Conservation (phyloP, 805 yeast genomes). For the Pichia scutulata region DNA sequence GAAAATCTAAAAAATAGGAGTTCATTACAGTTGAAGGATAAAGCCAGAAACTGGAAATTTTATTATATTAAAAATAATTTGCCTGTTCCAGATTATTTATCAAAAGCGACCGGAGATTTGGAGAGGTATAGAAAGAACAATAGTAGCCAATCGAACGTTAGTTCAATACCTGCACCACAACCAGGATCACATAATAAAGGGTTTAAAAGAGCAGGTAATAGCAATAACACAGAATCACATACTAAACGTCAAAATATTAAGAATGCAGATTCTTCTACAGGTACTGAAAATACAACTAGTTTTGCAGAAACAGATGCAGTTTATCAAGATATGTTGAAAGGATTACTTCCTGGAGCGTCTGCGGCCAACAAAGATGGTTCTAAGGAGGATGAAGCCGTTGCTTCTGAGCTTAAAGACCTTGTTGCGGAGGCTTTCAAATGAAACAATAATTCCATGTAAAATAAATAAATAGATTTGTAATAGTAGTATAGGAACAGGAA, state of each 20-base stretch:
- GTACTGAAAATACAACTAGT: neutral
- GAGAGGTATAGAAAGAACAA: constrained; percentile 26
- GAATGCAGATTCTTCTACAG: neutral
- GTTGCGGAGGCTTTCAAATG: constrained; percentile 29
- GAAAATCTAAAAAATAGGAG: constrained; percentile 82
- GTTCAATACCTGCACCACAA: neutral
- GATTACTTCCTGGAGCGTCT: constrained; percentile 1
- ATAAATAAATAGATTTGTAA: neutral
- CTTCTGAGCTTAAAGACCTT: constrained; percentile 26
- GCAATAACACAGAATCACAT: neutral
- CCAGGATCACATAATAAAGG: neutral
- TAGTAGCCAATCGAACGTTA: neutral
- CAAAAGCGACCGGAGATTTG: constrained; percentile 81
- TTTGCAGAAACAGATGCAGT: constrained; percentile 10
- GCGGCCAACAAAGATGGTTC: neutral
- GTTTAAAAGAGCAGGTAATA: neutral
- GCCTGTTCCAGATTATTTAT: constrained; percentile 72
- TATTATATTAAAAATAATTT: constrained; percentile 67
- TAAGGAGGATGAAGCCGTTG: constrained; percentile 15
- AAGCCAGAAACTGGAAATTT: constrained; percentile 94
- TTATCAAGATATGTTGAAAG: constrained; percentile 20
- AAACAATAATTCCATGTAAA: neutral
- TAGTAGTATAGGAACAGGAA: neutral
- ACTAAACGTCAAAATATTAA: neutral
- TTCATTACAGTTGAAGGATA: constrained; percentile 90